These are phyloP conservation scores for Haplosporangium gracile DNA, from an alignment of 192 early-diverging fungal species.

Conservation along the genomic window DNA sequence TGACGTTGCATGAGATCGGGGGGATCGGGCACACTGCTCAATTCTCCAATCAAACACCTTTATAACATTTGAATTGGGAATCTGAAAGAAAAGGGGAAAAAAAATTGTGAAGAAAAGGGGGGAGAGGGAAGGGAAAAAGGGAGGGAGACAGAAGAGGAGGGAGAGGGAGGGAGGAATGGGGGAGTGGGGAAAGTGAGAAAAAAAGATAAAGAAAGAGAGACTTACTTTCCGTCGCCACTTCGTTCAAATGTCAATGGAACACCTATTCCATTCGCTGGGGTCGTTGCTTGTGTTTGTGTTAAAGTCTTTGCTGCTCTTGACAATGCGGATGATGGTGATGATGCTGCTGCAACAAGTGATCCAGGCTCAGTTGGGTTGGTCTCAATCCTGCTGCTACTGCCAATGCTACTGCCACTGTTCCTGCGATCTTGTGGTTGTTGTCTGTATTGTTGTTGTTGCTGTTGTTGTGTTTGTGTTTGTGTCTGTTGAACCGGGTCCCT, in stretches of 20 bases:
- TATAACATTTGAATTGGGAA: background rate
- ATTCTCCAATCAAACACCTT: background rate
- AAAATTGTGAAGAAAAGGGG: background rate
- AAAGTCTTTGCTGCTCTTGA: background rate
- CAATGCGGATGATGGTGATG: background rate
- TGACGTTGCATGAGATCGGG: background rate
- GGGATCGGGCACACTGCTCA: background rate
- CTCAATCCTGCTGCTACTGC: background rate
- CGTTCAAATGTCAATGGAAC: constrained; percentile 20
- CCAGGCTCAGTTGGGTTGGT: background rate
- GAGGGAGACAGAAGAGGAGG: background rate
- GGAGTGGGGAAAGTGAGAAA: background rate
- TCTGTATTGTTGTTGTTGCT: too few species aligned
- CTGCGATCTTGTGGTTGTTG: constrained; percentile 1
- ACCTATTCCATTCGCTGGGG: background rate
- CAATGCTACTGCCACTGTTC: background rate
- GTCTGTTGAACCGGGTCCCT: background rate
- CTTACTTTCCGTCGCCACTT: constrained; percentile 46
- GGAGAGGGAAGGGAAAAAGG: background rate
- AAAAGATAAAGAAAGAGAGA: constrained; percentile 4
- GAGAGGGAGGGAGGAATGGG: background rate
- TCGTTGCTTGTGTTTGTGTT: background rate
- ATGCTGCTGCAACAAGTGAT: background rate
- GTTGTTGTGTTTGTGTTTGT: too few species aligned
- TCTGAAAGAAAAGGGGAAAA: background rate